phyloP scores from a whole-genome alignment of 1,139 yeast species.

The Nakaseomyces delphensis region DNA sequence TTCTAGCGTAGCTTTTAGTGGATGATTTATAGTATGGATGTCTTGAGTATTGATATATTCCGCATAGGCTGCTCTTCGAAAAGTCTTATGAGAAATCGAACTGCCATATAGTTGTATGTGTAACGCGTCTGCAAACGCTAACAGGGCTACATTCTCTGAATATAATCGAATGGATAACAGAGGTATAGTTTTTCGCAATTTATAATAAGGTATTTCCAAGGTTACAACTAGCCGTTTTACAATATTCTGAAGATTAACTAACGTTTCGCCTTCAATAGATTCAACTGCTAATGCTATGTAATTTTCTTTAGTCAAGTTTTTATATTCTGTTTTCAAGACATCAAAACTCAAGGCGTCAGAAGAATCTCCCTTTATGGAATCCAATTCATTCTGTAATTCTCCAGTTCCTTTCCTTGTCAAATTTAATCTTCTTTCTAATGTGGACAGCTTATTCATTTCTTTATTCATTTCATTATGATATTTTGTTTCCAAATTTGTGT shows the following conservation, averaged over 20 bases:
- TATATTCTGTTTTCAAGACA: background rate
- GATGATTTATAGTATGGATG: slow-evolving; percentile 18
- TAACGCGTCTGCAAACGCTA: slow-evolving; percentile 27
- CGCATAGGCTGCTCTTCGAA: slow-evolving; percentile 15
- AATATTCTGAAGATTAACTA: slow-evolving; percentile 27
- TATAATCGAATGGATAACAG: slow-evolving; percentile 24
- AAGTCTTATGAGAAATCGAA: slow-evolving; percentile 16
- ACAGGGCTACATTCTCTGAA: slow-evolving; percentile 24
- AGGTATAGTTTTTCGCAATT: slow-evolving; percentile 24
- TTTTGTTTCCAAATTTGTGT: background rate
- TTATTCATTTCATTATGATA: background rate
- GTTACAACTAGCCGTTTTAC: slow-evolving; percentile 27
- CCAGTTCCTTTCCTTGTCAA: background rate
- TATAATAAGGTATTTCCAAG: slow-evolving; percentile 30
- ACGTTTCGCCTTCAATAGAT: slow-evolving; percentile 21
- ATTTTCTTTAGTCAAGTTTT: slow-evolving; percentile 5
- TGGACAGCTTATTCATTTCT: background rate
- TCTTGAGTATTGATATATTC: slow-evolving; percentile 16
- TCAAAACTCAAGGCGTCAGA: background rate
- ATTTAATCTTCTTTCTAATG: background rate
- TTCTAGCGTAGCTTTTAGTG: slow-evolving; percentile 10
- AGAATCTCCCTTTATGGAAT: background rate
- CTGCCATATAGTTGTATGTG: slow-evolving; percentile 21
- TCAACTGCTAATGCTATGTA: slow-evolving; percentile 25
- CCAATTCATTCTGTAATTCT: background rate